Conservation (phyloP, 2,329 filamentous ascomycete species). For the Mycogone perniciosa region DNA sequence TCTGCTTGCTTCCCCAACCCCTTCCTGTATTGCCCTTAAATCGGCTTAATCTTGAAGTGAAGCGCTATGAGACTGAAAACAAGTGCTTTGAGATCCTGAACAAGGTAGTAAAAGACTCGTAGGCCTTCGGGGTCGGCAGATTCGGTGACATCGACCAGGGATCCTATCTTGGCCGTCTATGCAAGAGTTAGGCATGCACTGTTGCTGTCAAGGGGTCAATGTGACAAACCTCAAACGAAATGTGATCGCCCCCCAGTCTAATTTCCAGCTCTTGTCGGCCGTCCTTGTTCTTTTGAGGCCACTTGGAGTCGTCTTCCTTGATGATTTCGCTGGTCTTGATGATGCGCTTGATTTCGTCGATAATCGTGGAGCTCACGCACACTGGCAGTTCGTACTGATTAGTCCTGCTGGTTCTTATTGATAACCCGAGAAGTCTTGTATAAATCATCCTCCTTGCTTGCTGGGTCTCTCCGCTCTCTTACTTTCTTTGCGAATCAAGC, state of each 20-base stretch:
- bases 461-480: slow-evolving; percentile 32
- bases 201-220: not conserved
- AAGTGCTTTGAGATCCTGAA: slow-evolving; percentile 92
- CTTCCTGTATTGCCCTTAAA: slow-evolving; percentile 40
- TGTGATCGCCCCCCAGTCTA: slow-evolving; percentile 86
- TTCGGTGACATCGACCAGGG: slow-evolving; percentile 91
- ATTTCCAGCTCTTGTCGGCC: slow-evolving; percentile 96
- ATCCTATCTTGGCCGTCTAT: slow-evolving; percentile 96
- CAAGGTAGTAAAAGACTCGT: slow-evolving; percentile 96
- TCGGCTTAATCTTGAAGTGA: slow-evolving; percentile 93
- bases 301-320: slow-evolving; percentile 96
- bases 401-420: not conserved
- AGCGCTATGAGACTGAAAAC: slow-evolving; percentile 94
- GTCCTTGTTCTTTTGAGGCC: slow-evolving; percentile 99
- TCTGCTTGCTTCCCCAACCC: not conserved
- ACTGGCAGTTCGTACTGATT: slow-evolving; percentile 46
- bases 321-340: slow-evolving; percentile 96
- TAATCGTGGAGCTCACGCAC: slow-evolving; percentile 87
- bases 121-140: slow-evolving; percentile 93
- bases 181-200: slow-evolving; percentile 2
- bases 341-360: slow-evolving; percentile 93
- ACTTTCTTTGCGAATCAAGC: slow-evolving; percentile 99
- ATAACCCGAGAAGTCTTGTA: not conserved
- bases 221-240: slow-evolving; percentile 80
- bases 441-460: not conserved